A percentile compares a stretch with the other conserved stretches of the same genome.
phyloP scores from a whole-genome alignment of 2,329 filamentous ascomycete genomes.

The Ramularia endophylla region DNA sequence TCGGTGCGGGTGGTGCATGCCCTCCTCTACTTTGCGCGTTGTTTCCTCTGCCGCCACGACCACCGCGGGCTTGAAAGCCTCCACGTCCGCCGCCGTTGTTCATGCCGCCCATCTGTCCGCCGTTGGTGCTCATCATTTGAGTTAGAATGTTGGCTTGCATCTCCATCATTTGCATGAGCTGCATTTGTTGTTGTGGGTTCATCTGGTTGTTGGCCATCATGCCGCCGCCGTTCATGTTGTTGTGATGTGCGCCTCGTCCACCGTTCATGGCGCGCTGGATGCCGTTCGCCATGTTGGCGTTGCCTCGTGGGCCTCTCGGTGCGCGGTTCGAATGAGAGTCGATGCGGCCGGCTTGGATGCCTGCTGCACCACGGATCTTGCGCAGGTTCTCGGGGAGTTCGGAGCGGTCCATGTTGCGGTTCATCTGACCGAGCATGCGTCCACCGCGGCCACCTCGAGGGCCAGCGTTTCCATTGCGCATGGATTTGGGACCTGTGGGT shows the following conservation, averaged over 20 bases:
- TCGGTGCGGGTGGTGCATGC: background rate
- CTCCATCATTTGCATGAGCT: slow-evolving; percentile 55
- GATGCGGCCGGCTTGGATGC: slow-evolving; percentile 62
- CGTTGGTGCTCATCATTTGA: slow-evolving; percentile 47
- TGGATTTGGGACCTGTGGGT: slow-evolving; percentile 89
- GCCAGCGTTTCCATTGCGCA: slow-evolving; percentile 64
- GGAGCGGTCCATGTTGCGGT: slow-evolving; percentile 70
- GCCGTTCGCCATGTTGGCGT: slow-evolving; percentile 45
- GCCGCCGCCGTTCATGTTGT: slow-evolving; percentile 25
- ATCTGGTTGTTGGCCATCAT: slow-evolving; percentile 44
- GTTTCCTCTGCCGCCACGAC: slow-evolving; percentile 12
- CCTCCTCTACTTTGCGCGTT: slow-evolving; percentile 3
- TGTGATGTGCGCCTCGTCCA: slow-evolving; percentile 16
- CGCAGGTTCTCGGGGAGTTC: slow-evolving; percentile 65
- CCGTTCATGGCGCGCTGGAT: slow-evolving; percentile 32
- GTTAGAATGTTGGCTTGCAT: slow-evolving; percentile 81
- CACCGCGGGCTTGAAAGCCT: slow-evolving; percentile 3
- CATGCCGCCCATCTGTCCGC: slow-evolving; percentile 33
- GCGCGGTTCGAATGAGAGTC: slow-evolving; percentile 63
- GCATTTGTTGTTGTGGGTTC: slow-evolving; percentile 64
- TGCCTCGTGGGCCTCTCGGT: slow-evolving; percentile 58
- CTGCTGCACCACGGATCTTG: slow-evolving; percentile 63
- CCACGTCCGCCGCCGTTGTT: slow-evolving; percentile 31
- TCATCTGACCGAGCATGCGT: slow-evolving; percentile 70
- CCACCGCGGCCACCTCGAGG: slow-evolving; percentile 58